Base-by-base conservation (phyloP, 2,329 filamentous ascomycete genomes). In the Ambrosiella beaveri region DNA sequence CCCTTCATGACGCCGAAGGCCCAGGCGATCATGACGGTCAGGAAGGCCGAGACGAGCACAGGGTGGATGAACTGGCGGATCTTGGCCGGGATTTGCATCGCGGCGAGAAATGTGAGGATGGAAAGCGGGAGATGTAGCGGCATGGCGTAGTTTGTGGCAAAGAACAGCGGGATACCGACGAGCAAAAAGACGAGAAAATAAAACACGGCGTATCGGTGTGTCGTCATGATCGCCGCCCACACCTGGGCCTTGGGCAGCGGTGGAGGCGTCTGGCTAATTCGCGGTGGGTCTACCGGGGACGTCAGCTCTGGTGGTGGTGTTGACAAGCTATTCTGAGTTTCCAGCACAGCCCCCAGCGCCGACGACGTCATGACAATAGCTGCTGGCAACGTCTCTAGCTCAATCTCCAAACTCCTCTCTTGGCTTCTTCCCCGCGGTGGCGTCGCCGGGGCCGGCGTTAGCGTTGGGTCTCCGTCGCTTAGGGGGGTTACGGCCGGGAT, bases 11-110 rank as follows among this genome's bases (percentile, higher is more conserved):
- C 68, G 0, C 75, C 77, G 2, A 82, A 68, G 7, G 75, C 67
- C 73, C 76, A 82, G 59, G 81, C 68, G 1, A 69, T 67, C 0
- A 81, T 66, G 7, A 80, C 73, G 1, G 76, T 77, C 61, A 76
- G 63, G 9, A 75, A 70, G 0, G 79, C 76, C 0, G 77, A 76
- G 7, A 79, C 72, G 2, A 82, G 68, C 1, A 82, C 78, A 0
- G 79, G 79, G 64, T 83, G 79, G 2, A 82, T 68, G 62, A 77
- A 74, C 47, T 74, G 72, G 17, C 70, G 69, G 71, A 75, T 80
- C 1, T 63, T 66, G 0, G 70, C 64, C 0, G 79, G 75, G 8
- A 81, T 65, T 0, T 73, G 68, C 54, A 75, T 65, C 13, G 78
- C 75, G 5, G 68, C 66, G 57, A 77, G 73, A 67, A 78, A 82